Evolutionary conservation across 2,329 filamentous ascomycete genomes (phyloP), one percentile per base, ranked within the genome.

Genomic region (Dothideomycetidae sp.): DNA sequence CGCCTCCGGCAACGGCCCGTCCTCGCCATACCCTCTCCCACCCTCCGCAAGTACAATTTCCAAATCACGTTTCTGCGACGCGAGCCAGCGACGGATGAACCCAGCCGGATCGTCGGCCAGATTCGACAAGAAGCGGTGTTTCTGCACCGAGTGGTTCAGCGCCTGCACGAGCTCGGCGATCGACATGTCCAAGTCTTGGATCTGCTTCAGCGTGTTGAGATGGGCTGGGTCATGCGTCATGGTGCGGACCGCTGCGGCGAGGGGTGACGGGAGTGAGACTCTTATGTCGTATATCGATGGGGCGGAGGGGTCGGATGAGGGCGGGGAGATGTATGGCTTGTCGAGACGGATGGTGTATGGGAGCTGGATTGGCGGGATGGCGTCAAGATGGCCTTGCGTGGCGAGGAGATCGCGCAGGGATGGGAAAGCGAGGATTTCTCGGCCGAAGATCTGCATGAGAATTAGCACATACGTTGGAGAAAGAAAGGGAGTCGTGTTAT

Each of bases 291-390:
- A 94, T 49, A 96, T 68, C 4, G 86, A 94, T 1, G 83, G 77
- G 36, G 73, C 66, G 3, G 83, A 78, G 12, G 61, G 48, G 39
- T 75, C 63, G 47, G 74, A 75, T 40, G 54, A 29, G 50, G 83
- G 70, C 15, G 60, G 58, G 3, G 53, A 52, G 40, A 65, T 60
- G 50, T 67, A 67, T 41, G 58, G 52, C 44, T 63, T 61, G 56
- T 98, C 90, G 29, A 94, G 81, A 42, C 88, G 83, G 54, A 98
- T 90, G 5, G 86, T 98, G 63, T 94, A 98, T 14, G 76, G 70
- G 21, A 98, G 71, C 50, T 80, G 77, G 52, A 94, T 71, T 0
- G 90, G 85, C 4, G 82, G 75, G 1, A 94, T 70, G 2, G 83
- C 75, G 18, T 70, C 74, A 39, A 94, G 73, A 58, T 96, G 85